phyloP scores from a whole-genome alignment of 192 early-diverging fungal genomes.

The Jimgerdemannia flammicorona region DNA sequence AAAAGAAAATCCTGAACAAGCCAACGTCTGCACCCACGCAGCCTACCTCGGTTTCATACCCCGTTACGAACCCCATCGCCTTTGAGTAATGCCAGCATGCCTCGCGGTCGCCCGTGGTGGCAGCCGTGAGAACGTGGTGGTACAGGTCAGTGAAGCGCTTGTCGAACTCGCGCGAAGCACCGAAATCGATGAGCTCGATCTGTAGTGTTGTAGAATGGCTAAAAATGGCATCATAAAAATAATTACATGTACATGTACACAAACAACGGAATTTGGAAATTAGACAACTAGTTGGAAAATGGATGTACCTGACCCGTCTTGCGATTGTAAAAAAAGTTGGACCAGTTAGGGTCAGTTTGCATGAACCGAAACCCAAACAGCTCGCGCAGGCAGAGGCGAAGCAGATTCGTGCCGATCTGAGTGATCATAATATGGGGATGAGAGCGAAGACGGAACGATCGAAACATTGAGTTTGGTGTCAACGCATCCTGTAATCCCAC shows the following conservation, averaged over 20 bases:
- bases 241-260: not conserved
- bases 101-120: constrained; percentile 67
- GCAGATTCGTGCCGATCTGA: constrained; percentile 69
- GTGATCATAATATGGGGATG: constrained; percentile 12
- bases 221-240: not conserved
- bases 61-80: constrained; percentile 89
- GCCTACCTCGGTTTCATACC: constrained; percentile 77
- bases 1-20: not conserved
- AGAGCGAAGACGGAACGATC: not conserved
- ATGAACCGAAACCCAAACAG: constrained; percentile 93
- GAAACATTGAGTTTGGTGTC: not conserved
- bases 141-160: constrained; percentile 75
- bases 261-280: not conserved
- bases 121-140: constrained; percentile 68
- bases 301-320: constrained; percentile 42
- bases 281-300: not conserved
- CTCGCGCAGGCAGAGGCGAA: constrained; percentile 83
- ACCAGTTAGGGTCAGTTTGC: constrained; percentile 99
- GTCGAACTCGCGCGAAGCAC: constrained; percentile 81
- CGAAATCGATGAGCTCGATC: constrained; percentile 93
- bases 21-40: not conserved
- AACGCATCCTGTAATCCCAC: too few relatives aligned
- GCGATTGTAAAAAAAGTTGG: constrained; percentile 90
- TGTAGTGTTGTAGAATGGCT: constrained; percentile 5
- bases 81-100: constrained; percentile 71